These are phyloP conservation scores for Candida sanyiensis DNA, from an alignment of 805 yeast species.

Conservation along the genomic window DNA sequence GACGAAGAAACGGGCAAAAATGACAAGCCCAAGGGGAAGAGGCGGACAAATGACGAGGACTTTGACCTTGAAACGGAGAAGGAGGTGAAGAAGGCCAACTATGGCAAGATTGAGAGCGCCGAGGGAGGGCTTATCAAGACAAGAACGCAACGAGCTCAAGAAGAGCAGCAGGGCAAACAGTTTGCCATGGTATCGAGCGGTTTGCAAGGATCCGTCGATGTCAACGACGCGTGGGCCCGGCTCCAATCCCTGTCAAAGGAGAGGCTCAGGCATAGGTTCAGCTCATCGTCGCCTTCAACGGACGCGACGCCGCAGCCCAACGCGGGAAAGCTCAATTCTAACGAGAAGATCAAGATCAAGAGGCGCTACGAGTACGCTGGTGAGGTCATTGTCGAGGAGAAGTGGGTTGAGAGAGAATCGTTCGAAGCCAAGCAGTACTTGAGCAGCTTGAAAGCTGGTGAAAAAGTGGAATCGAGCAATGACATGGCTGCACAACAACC, in stretches of 20 bases:
- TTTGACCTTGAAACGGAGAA: constrained; percentile 34
- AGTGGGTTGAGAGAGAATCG: constrained; percentile 67
- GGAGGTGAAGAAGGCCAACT: constrained; percentile 29
- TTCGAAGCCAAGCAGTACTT: constrained; percentile 86
- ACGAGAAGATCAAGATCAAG: constrained; percentile 60
- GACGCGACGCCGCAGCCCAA: constrained; percentile 11
- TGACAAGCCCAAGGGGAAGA: constrained; percentile 16
- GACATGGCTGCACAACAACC: constrained; percentile 6
- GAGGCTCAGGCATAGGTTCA: constrained; percentile 22
- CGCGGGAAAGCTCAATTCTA: constrained; percentile 6
- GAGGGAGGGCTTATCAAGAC: constrained; percentile 67
- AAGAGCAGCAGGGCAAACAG: constrained; percentile 27
- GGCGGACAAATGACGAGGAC: constrained; percentile 24
- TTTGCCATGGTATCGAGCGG: constrained; percentile 14
- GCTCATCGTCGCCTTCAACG: constrained; percentile 15
- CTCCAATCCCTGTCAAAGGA: constrained; percentile 34
- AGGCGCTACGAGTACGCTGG: constrained; percentile 89
- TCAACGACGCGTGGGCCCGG: constrained; percentile 50
- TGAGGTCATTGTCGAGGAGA: constrained; percentile 67
- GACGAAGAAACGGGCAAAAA: constrained; percentile 22
- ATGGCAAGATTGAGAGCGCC: constrained; percentile 49
- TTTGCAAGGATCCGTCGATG: constrained; percentile 33
- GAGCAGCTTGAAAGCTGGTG: constrained; percentile 42
- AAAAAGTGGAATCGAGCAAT: constrained; percentile 18
- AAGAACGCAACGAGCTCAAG: constrained; percentile 52